Evolutionary conservation across 2,329 filamentous ascomycete species (phyloP), one percentile per base, ranked within the genome.

Genomic region (Aspergillus fumigatus): DNA sequence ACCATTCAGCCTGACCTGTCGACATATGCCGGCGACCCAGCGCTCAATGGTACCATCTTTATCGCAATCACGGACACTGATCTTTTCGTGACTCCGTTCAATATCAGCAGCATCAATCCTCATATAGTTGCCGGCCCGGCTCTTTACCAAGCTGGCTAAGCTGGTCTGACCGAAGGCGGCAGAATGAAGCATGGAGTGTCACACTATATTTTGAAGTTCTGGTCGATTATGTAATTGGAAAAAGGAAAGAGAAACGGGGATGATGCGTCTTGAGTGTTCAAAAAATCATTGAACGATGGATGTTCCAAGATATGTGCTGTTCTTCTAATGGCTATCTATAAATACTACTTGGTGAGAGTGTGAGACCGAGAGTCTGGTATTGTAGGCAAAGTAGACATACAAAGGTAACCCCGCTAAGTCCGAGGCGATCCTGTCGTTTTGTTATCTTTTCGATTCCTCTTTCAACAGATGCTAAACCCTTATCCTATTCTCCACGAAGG

Each of bases 11-110:
- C 90, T 0, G 83, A 88, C 62, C 77, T 82, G 6, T 82, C 83
- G 40, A 88, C 88, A 0, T 94, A 81, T 67, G 78, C 81, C 57
- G 83, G 84, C 1, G 86, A 92, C 54, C 86, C 86, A 0, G 83
- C 84, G 1, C 79, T 89, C 51, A 94, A 94, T 62, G 88, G 84
- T 0, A 94, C 90, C 3, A 88, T 92, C 74, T 94, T 93, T 68
- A 76, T 95, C 49, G 88, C 85, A 0, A 68, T 96, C 10, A 93
- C 89, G 0, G 89, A 93, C 65, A 69, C 72, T 0, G 82, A 92
- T 61, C 62, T 86, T 0, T 85, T 79, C 59, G 80, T 92, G 2
- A 92, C 89, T 7, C 87, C 89, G 0, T 93, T 90, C 73, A 94
- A 94, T 68, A 57, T 93, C 57, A 83, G 79, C 25, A 80, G 84